Evolutionary conservation across 2,329 filamentous ascomycete species (phyloP), one percentile per base, ranked within the genome.

Genomic region (Fusarium illudens): DNA sequence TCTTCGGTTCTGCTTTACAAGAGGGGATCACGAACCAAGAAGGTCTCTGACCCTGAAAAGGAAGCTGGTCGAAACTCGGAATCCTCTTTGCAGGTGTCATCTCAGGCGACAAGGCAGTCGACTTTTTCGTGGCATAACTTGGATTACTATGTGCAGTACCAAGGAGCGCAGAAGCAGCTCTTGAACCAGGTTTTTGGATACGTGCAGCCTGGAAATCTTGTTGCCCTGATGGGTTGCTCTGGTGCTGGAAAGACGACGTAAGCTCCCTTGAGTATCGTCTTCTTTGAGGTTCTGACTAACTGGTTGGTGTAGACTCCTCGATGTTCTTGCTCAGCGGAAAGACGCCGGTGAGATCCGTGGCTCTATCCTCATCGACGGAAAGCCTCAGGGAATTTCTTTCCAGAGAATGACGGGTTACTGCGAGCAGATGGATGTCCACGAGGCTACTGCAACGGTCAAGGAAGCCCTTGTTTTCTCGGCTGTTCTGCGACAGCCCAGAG

Each of bases 181-280:
- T 81, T 92, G 33, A 86, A 90, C 67, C 82, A 85, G 4, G 87
- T 95, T 51, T 89, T 84, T 62, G 92, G 92, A 3, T 95, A 91
- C 67, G 92, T 89, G 2, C 93, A 93, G 73, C 92, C 92, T 2
- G 92, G 92, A 13, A 80, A 90, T n/a, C 89, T 96, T 84, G 88
- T 92, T 48, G 92, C 92, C 1, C 80, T 96, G 4, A 92, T 96
- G 83, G 93, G 93, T 50, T 90, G 90, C 9, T 92, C 89, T 6
- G 92, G 92, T 46, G 92, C 93, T 5, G 93, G 93, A 22, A 96
- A 96, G 79, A 94, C 92, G 0, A 95, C 93, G 67, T 67, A 19
- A 53, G 81, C 92, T 13, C 12, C 3, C 0, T n/a, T n/a, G n/a
- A 5, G 1, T 13, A 9, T 7, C 4, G 4, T 12, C 4, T 5